These are phyloP conservation scores for Lachancea thermotolerans DNA, from an alignment of 805 yeast genomes.

Conservation along the genomic window DNA sequence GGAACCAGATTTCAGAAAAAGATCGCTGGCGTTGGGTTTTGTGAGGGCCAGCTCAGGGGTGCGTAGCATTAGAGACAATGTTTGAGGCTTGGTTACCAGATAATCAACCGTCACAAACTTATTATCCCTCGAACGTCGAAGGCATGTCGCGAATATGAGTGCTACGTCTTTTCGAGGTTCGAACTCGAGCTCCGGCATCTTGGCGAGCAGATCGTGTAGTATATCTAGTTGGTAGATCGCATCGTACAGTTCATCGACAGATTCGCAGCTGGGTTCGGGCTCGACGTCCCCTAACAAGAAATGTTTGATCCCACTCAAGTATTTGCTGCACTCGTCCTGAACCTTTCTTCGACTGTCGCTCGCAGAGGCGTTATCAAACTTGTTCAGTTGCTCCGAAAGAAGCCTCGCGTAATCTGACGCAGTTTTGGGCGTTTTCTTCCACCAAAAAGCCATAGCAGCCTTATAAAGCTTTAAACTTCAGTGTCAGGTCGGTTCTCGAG, in stretches of 20 bases:
- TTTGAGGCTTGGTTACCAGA: conserved; percentile 57
- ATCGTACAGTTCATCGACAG: conserved; percentile 65
- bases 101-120: conserved; percentile 86
- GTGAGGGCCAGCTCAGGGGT: conserved; percentile 58
- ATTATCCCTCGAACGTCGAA: conserved; percentile 70
- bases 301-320: conserved; percentile 55
- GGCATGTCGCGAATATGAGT: conserved; percentile 62
- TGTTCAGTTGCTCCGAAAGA: conserved; percentile 63
- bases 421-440: conserved; percentile 84
- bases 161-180: conserved; percentile 84
- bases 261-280: conserved; percentile 55
- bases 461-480: too few species aligned
- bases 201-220: conserved; percentile 51
- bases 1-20: conserved; percentile 65
- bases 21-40: conserved; percentile 36
- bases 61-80: conserved; percentile 52
- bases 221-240: conserved; percentile 72
- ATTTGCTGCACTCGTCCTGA: conserved; percentile 69
- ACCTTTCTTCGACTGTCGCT: conserved; percentile 36
- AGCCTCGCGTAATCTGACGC: conserved; percentile 77
- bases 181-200: conserved; percentile 68
- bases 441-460: conserved; percentile 70
- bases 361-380: conserved; percentile 41
- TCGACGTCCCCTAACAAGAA: conserved; percentile 59
- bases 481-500: too few species aligned